Evolutionary conservation across 768 basidiomycete genomes (phyloP), one percentile per base, ranked within the genome.

Genomic region (Pisolithus sp.): DNA sequence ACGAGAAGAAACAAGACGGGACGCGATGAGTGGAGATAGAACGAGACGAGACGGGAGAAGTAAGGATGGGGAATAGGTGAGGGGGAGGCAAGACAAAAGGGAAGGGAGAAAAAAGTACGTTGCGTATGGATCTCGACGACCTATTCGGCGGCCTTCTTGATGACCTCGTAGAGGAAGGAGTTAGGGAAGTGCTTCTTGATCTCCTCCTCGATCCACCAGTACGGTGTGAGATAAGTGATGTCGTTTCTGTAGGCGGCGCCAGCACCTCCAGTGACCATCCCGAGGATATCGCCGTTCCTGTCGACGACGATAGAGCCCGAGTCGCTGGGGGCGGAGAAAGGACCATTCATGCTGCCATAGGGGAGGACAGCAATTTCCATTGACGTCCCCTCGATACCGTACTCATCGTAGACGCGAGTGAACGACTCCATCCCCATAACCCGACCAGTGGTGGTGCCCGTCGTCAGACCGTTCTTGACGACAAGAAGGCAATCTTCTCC

Each of bases 291-390:
- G 26, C 26, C 26, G 26, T 26, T 26, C 26, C 26, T 26, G 5
- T 26, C 26, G 26, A 26, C 5, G 51, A 75, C 57, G 18, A 43
- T 34, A 21, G 49, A n/a, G 7, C 41, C 49, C 8, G 70, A 73
- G 54, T 72, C 72, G 5, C 70, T 68, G 18, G 57, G 58, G 13
- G 43, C 62, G 17, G 70, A 69, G 57, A 73, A 75, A n/a, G 56
- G 10, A 7, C 30, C 51, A 0, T 59, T 57, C 52, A 68, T 57
- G 47, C 49, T 51, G 57, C 63, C 57, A 49, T 68, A 60, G 46
- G 59, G 48, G 23, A 63, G 17, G 36, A 73, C 59, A 7, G 58
- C 53, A 37, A 53, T 53, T 58, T 72, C 73, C 39, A 57, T 66
- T 2, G 73, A 65, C 20, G 54, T 59, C 31, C 56, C 12, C 24